Percentiles rank a stretch among this genome's conserved stretches.
Evolutionary conservation across 371 early-diverging fungal genomes (phyloP).

Genomic region (Rozella allomycis): DNA sequence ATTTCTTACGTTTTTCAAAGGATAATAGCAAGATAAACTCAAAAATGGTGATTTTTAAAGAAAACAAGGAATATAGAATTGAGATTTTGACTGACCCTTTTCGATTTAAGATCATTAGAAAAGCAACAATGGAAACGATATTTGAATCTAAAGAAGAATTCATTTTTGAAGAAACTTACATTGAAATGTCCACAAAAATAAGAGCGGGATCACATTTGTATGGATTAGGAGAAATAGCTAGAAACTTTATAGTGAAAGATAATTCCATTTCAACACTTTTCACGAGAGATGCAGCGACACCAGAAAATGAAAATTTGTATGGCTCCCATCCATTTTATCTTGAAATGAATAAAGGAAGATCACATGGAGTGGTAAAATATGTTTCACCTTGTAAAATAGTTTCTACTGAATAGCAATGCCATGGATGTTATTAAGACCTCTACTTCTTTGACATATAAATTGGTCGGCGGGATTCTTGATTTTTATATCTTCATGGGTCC

Average conservation of each 20-base stretch:
- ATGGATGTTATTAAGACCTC: constrained; percentile 40
- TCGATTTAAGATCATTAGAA: not conserved
- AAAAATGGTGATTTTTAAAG: not conserved
- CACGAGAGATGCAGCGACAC: constrained; percentile 31
- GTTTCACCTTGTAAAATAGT: no score
- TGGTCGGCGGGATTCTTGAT: constrained; percentile 4
- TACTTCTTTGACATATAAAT: constrained; percentile 26
- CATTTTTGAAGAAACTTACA: constrained; percentile 41
- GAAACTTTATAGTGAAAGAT: constrained; percentile 19
- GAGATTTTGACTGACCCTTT: not conserved
- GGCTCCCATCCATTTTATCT: constrained; percentile 47
- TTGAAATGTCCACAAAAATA: constrained; percentile 23
- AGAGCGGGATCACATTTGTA: constrained; percentile 36
- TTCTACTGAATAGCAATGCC: constrained; percentile 41
- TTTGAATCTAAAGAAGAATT: not conserved
- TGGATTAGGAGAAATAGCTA: constrained; percentile 41
- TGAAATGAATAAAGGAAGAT: constrained; percentile 33
- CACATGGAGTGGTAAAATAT: constrained; percentile 15
- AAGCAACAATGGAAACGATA: not conserved
- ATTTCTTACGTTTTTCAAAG: no score
- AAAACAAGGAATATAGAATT: not conserved
- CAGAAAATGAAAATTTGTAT: constrained; percentile 33
- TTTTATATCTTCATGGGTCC: constrained; percentile 40
- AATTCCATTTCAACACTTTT: constrained; percentile 17
- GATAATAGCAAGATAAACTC: no score